These are phyloP conservation scores for Tetratostichococcus sp. DNA, from an alignment of 139 green algal genomes.

Conservation along the genomic window DNA sequence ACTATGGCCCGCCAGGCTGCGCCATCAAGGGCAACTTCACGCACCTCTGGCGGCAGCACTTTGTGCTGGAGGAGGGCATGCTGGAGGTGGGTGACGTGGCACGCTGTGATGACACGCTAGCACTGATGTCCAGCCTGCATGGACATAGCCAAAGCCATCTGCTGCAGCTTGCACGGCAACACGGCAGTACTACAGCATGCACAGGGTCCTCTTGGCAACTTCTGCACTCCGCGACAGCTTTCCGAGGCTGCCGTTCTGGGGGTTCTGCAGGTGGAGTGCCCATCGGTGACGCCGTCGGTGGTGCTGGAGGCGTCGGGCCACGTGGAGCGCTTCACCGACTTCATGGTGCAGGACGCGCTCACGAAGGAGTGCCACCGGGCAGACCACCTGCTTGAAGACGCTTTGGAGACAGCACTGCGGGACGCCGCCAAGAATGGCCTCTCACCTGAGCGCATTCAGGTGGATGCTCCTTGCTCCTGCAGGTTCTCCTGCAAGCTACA, in stretches of 20 bases:
- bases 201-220: too few relatives aligned
- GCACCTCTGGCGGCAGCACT: slow-evolving; percentile 89
- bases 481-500: too few relatives aligned
- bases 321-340: slow-evolving; percentile 96
- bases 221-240: too few relatives aligned
- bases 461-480: slow-evolving; percentile 11
- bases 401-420: slow-evolving; percentile 69
- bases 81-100: slow-evolving; percentile 82
- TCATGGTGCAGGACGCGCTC: slow-evolving; percentile 93
- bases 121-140: too few relatives aligned
- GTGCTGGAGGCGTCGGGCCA: slow-evolving; percentile 93
- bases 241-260: too few relatives aligned
- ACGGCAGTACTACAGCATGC: too few relatives aligned
- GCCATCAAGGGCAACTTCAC: slow-evolving; percentile 96
- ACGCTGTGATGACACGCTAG: too few relatives aligned
- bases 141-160: too few relatives aligned
- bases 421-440: slow-evolving; percentile 67
- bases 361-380: slow-evolving; percentile 88
- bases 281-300: slow-evolving; percentile 91
- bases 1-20: slow-evolving; percentile 96
- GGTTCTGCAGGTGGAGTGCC: slow-evolving; percentile 85
- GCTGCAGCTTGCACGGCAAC: too few relatives aligned
- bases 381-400: slow-evolving; percentile 91
- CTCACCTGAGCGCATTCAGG: slow-evolving; percentile 36
- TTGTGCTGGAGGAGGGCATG: slow-evolving; percentile 98